phyloP scores from a whole-genome alignment of 768 basidiomycete genomes.

The Serendipita indica region DNA sequence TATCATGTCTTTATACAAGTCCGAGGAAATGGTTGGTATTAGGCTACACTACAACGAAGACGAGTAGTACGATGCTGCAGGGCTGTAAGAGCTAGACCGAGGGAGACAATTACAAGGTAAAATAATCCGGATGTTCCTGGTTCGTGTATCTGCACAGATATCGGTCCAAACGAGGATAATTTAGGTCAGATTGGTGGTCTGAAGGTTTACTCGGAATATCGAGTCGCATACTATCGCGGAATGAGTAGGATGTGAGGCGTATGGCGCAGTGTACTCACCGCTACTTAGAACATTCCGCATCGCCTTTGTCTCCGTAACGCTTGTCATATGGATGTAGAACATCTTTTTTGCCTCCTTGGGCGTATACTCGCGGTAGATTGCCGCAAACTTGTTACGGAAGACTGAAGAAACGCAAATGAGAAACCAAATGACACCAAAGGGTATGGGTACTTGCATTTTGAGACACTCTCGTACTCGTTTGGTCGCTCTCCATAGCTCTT shows the following conservation, averaged over 20 bases:
- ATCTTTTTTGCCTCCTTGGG: constrained; percentile 28
- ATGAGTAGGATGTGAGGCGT: neutral
- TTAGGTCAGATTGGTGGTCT: neutral
- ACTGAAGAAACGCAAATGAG: constrained; percentile 28
- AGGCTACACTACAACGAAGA: too few species aligned
- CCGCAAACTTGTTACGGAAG: constrained; percentile 57
- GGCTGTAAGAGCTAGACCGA: too few species aligned
- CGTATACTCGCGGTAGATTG: constrained; percentile 49
- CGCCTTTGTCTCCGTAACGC: neutral
- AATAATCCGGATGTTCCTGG: too few species aligned
- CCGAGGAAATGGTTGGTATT: too few species aligned
- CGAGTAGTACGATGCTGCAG: too few species aligned
- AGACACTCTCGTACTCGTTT: constrained; percentile 52
- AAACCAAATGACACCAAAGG: neutral
- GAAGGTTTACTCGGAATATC: neutral
- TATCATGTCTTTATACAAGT: too few species aligned
- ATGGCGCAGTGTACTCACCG: neutral
- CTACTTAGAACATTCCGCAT: neutral
- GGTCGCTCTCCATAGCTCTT: constrained; percentile 53
- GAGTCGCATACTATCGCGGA: neutral
- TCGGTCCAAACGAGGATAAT: neutral
- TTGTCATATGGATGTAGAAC: constrained; percentile 5
- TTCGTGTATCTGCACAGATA: neutral
- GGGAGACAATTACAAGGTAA: too few species aligned
- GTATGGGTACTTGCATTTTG: constrained; percentile 37